These are phyloP conservation scores for Fusarium hostae DNA, from an alignment of 2,329 filamentous ascomycete species.

Conservation along the genomic window DNA sequence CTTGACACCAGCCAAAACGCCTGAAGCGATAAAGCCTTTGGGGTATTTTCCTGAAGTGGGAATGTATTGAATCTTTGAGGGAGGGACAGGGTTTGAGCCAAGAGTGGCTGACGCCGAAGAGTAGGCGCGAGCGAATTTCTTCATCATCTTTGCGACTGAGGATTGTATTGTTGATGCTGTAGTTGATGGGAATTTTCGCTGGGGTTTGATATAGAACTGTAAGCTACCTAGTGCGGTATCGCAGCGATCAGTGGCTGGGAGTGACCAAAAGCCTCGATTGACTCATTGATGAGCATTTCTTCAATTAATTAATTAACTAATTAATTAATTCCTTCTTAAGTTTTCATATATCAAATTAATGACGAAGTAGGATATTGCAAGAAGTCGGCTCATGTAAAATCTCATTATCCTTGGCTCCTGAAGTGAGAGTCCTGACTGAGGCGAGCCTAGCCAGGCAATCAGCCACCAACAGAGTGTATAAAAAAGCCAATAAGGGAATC, in stretches of 20 bases:
- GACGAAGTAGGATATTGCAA: not conserved
- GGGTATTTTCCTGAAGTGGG: slow-evolving; percentile 88
- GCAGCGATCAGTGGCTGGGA: slow-evolving; percentile 29
- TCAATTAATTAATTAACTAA: not conserved
- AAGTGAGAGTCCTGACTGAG: not conserved
- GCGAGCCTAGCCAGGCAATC: not conserved
- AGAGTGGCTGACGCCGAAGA: slow-evolving; percentile 45
- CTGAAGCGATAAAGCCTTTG: slow-evolving; percentile 86
- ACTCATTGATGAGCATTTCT: slow-evolving; percentile 2
- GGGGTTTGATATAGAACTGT: slow-evolving; percentile 17
- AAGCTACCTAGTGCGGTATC: slow-evolving; percentile 30
- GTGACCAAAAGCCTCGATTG: slow-evolving; percentile 15
- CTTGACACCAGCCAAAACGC: slow-evolving; percentile 93
- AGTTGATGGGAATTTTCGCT: slow-evolving; percentile 19
- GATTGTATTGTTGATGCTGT: slow-evolving; percentile 20
- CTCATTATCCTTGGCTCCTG: not conserved
- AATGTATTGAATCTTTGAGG: slow-evolving; percentile 89
- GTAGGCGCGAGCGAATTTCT: slow-evolving; percentile 50
- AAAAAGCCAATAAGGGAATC: not conserved
- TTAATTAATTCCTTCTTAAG: not conserved
- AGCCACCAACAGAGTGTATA: not conserved
- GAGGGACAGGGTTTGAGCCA: slow-evolving; percentile 64
- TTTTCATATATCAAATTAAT: not conserved
- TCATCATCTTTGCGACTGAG: slow-evolving; percentile 41
- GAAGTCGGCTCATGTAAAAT: not conserved